These are phyloP conservation scores for Trypethelium eluteriae DNA, from an alignment of 495 filamentous ascomycete genomes.

Conservation along the genomic window DNA sequence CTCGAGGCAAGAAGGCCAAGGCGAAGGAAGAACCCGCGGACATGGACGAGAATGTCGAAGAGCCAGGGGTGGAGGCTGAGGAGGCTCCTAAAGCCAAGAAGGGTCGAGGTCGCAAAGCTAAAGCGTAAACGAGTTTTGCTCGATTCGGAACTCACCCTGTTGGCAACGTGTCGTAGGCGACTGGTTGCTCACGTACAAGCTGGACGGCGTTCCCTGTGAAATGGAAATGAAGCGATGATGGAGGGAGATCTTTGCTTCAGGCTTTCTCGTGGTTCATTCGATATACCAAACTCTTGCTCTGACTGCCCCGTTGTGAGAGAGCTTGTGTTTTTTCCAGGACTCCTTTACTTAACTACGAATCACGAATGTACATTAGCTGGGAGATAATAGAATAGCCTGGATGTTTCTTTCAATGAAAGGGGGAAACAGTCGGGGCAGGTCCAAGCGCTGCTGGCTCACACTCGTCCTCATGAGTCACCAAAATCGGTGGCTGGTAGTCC, in stretches of 20 bases:
- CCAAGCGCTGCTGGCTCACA: too few relatives aligned
- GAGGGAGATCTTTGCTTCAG: neutral
- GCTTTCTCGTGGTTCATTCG: neutral
- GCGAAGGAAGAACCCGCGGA: neutral
- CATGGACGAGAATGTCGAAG: slow-evolving; percentile 25
- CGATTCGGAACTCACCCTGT: neutral
- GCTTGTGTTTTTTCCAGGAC: neutral
- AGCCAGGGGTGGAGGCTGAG: slow-evolving; percentile 24
- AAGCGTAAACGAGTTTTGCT: neutral
- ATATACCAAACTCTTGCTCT: neutral
- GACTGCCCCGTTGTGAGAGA: neutral
- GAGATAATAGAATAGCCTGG: too few relatives aligned
- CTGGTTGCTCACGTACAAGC: neutral
- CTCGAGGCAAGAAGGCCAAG: slow-evolving; percentile 24
- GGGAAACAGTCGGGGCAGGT: too few relatives aligned
- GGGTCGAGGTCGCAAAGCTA: slow-evolving; percentile 16
- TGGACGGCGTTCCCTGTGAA: neutral
- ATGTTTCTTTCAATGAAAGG: too few relatives aligned
- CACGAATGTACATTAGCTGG: neutral
- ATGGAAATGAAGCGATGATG: neutral
- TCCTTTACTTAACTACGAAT: neutral
- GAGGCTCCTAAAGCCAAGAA: slow-evolving; percentile 27
- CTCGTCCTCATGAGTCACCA: too few relatives aligned
- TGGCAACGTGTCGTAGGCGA: neutral
- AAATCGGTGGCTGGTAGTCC: too few relatives aligned